Percentiles rank a stretch among this genome's conserved stretches.
phyloP scores from a whole-genome alignment of 768 basidiomycete species.

The Gautieria morchelliformis region DNA sequence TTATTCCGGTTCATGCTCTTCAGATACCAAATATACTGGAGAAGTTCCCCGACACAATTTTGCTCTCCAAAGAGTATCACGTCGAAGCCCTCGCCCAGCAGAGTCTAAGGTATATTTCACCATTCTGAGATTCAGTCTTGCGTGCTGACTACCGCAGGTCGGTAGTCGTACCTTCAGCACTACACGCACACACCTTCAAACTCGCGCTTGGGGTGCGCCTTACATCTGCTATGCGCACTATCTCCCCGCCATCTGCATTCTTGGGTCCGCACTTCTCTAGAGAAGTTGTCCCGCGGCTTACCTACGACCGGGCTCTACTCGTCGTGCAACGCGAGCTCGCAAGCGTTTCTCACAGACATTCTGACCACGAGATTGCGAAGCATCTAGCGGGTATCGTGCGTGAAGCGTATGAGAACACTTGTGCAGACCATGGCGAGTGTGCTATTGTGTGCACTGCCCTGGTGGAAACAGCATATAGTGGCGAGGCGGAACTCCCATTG shows the following conservation, averaged over 20 bases:
- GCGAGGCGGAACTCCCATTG: slow-evolving; percentile 29
- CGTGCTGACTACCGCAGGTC: slow-evolving; percentile 26
- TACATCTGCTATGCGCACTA: slow-evolving; percentile 48
- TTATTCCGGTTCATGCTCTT: slow-evolving; percentile 12
- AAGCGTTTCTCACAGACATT: slow-evolving; percentile 38
- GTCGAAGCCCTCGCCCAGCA: slow-evolving; percentile 14
- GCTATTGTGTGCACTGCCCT: slow-evolving; percentile 49
- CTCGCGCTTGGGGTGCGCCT: slow-evolving; percentile 46
- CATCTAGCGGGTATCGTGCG: slow-evolving; percentile 46
- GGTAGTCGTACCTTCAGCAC: slow-evolving; percentile 40
- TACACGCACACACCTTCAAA: slow-evolving; percentile 29
- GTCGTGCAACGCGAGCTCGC: slow-evolving; percentile 49
- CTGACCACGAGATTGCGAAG: slow-evolving; percentile 39
- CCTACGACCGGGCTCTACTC: slow-evolving; percentile 37
- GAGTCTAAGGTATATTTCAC: background rate
- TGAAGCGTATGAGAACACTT: slow-evolving; percentile 28
- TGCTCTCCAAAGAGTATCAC: slow-evolving; percentile 32
- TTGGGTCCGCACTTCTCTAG: slow-evolving; percentile 47
- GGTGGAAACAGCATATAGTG: slow-evolving; percentile 44
- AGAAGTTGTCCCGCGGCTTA: slow-evolving; percentile 39
- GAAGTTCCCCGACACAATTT: slow-evolving; percentile 33
- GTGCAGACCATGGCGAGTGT: slow-evolving; percentile 29
- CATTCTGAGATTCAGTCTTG: background rate
- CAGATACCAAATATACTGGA: slow-evolving; percentile 36
- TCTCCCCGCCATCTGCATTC: slow-evolving; percentile 50